These are phyloP conservation scores for Amanita rimosa DNA, from an alignment of 768 basidiomycete genomes.

Conservation along the genomic window DNA sequence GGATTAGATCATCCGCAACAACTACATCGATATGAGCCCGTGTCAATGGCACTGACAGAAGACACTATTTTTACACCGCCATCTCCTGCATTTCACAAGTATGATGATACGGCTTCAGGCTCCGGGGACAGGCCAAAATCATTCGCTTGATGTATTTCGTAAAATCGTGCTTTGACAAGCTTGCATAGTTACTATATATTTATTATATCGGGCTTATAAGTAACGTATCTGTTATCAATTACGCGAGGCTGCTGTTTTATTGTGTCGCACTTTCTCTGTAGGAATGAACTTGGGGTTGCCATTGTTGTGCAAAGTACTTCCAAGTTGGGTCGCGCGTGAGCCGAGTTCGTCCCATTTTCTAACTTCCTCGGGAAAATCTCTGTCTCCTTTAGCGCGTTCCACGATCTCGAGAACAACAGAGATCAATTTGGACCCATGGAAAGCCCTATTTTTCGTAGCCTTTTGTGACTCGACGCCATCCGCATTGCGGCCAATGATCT, in stretches of 20 bases:
- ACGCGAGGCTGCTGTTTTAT: neutral
- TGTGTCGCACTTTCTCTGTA: neutral
- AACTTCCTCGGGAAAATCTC: neutral
- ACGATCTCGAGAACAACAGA: conserved; percentile 30
- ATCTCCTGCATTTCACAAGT: conserved; percentile 42
- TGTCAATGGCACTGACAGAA: conserved; percentile 56
- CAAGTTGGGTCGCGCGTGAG: neutral
- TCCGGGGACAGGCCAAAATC: conserved; percentile 34
- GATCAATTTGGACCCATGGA: conserved; percentile 39
- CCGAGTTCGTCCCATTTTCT: conserved; percentile 1
- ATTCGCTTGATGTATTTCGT: conserved; percentile 18
- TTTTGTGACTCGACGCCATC: conserved; percentile 16
- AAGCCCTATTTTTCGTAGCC: conserved; percentile 21
- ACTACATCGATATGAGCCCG: conserved; percentile 56
- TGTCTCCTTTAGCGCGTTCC: conserved; percentile 5
- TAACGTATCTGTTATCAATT: neutral
- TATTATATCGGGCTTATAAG: neutral
- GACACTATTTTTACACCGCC: conserved; percentile 46
- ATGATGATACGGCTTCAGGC: conserved; percentile 19
- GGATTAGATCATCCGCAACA: conserved; percentile 13
- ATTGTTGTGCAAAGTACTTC: neutral
- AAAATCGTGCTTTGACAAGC: neutral
- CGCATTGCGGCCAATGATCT: conserved; percentile 18
- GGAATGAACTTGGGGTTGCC: neutral
- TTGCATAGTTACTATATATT: neutral